These are phyloP conservation scores for Phytophthora rubi DNA, from an alignment of 352 stramenopile genomes.

Conservation along the genomic window DNA sequence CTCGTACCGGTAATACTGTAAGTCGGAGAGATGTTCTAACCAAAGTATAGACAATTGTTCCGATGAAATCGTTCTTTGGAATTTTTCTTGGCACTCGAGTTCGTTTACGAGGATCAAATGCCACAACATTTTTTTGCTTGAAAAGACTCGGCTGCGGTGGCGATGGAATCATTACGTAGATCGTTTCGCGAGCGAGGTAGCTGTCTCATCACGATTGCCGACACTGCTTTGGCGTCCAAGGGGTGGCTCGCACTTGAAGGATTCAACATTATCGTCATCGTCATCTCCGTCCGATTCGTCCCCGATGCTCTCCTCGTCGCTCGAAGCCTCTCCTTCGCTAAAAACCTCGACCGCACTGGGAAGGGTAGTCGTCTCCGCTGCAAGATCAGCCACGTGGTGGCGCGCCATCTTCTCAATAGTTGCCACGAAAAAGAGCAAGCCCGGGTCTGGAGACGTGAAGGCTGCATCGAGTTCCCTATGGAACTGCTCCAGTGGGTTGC, in stretches of 20 bases:
- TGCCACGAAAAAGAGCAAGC: conserved; percentile 21
- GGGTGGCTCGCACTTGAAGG: background rate
- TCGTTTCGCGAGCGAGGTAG: background rate
- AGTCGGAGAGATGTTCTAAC: no score
- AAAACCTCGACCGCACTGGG: conserved; percentile 11
- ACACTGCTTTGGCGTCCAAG: background rate
- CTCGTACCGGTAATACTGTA: no score
- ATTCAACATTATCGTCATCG: background rate
- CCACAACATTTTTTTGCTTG: background rate
- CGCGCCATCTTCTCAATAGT: conserved; percentile 25
- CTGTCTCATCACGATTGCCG: background rate
- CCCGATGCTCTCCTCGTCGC: conserved; percentile 2
- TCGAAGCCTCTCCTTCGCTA: conserved; percentile 9
- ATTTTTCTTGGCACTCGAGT: no score
- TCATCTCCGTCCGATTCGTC: background rate
- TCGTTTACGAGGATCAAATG: background rate
- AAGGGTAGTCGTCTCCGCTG: conserved; percentile 20
- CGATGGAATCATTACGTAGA: background rate
- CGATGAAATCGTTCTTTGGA: no score
- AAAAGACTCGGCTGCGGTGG: background rate
- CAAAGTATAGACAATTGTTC: no score
- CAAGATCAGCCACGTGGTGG: conserved; percentile 27
- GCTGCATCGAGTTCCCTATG: conserved; percentile 17
- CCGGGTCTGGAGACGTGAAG: conserved; percentile 17
- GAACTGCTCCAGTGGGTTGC: conserved; percentile 29